Evolutionary conservation across 2,329 filamentous ascomycete genomes (phyloP).

Genomic region (Fusarium sp.): DNA sequence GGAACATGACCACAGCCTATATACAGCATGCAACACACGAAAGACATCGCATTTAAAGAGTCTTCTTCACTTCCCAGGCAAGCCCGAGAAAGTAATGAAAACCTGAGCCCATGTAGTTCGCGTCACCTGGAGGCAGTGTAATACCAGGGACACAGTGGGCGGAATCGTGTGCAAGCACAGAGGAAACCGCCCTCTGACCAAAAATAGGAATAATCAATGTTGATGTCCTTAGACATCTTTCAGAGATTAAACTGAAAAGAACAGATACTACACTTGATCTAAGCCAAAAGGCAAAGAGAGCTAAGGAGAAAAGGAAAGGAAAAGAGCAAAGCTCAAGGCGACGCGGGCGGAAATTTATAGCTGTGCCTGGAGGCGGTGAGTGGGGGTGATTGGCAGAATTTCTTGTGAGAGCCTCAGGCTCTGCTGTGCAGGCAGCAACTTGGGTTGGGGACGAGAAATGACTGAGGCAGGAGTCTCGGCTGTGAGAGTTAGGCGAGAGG

Average conservation of each 20-base stretch:
- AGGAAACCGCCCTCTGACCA: conserved; percentile 50
- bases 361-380: conserved; percentile 44
- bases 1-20: background rate
- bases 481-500: background rate
- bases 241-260: conserved; percentile 98
- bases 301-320: conserved; percentile 53
- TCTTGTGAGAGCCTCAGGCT: conserved; percentile 12
- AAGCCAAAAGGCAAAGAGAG: conserved; percentile 72
- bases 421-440: background rate
- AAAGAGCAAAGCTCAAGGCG: conserved; percentile 32
- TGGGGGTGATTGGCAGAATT: conserved; percentile 46
- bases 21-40: background rate
- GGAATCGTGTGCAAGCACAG: conserved; percentile 55
- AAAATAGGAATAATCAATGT: conserved; percentile 84
- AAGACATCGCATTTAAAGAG: background rate
- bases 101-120: conserved; percentile 47
- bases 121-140: conserved; percentile 58
- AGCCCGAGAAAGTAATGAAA: conserved; percentile 54
- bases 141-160: conserved; percentile 56
- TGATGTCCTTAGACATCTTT: conserved; percentile 79
- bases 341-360: conserved; percentile 42
- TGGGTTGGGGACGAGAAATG: conserved; percentile 27
- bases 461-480: conserved; percentile 13
- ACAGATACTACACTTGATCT: conserved; percentile 97
- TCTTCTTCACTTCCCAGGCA: conserved; percentile 53